These are phyloP conservation scores for Leccinum incarnatum DNA, from an alignment of 768 basidiomycete species.

Conservation along the genomic window DNA sequence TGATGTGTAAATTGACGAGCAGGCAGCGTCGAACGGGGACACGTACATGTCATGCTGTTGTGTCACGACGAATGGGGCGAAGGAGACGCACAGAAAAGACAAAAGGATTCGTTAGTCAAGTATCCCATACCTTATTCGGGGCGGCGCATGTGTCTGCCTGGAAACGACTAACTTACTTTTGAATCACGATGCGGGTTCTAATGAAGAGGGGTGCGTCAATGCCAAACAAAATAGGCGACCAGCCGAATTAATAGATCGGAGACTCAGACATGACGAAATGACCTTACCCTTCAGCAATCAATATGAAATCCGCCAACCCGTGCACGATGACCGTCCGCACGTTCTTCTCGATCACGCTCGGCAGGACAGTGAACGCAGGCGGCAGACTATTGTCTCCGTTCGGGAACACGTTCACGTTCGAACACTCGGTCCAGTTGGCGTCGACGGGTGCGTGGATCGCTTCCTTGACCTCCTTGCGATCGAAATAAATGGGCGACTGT, in stretches of 20 bases:
- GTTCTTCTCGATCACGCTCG: conserved; percentile 75
- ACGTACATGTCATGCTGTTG: background rate
- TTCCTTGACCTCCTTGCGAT: conserved; percentile 57
- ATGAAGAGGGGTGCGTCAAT: background rate
- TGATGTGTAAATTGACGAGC: background rate
- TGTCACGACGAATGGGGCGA: conserved; percentile 2
- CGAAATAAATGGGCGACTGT: conserved; percentile 69
- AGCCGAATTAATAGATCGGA: background rate
- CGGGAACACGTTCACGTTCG: conserved; percentile 57
- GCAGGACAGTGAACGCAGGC: conserved; percentile 61
- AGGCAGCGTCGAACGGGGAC: background rate
- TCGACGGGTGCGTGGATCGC: conserved; percentile 69
- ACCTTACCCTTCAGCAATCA: conserved; percentile 70
- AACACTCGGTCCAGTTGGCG: conserved; percentile 56
- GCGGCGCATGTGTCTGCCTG: background rate
- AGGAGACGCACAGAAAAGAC: background rate
- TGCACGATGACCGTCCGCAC: conserved; percentile 66
- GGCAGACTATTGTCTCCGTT: conserved; percentile 60
- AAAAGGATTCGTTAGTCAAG: background rate
- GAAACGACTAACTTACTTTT: conserved; percentile 47
- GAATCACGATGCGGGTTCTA: conserved; percentile 52
- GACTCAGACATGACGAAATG: background rate
- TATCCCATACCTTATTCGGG: background rate
- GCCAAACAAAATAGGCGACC: background rate
- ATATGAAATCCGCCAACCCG: conserved; percentile 68